A percentile compares a stretch with the other conserved stretches of the same genome.
Evolutionary conservation across 108 stramenopile genomes (phyloP).

Genomic region (Fragilaria radians): DNA sequence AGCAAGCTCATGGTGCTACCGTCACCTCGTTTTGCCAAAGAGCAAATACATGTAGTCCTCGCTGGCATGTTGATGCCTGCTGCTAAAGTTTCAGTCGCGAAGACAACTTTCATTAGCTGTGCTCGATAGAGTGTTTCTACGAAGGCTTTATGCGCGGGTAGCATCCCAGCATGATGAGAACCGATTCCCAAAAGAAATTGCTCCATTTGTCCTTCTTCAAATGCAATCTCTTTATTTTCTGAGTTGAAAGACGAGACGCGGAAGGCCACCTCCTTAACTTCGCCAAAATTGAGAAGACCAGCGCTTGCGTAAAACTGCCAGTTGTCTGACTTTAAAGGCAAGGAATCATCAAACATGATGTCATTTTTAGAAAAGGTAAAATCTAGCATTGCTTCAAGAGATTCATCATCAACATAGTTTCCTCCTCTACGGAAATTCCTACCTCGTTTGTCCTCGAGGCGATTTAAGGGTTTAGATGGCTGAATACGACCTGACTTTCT

Average conservation of each 20-base stretch:
- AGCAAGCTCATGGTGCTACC: constrained; percentile 51
- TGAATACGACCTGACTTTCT: constrained; percentile 15
- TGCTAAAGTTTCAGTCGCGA: constrained; percentile 93
- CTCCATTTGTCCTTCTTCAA: constrained; percentile 43
- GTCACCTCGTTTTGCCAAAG: constrained; percentile 78
- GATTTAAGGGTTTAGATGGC: constrained; percentile 11
- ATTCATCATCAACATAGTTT: constrained; percentile 30
- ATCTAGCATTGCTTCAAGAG: constrained; percentile 35
- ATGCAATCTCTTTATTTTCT: constrained; percentile 72
- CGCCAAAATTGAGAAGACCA: constrained; percentile 57
- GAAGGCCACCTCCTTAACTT: constrained; percentile 51
- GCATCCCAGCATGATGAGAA: constrained; percentile 88
- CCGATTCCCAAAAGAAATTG: constrained; percentile 75
- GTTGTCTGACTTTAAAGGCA: constrained; percentile 46
- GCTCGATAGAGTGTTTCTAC: constrained; percentile 80
- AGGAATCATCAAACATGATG: constrained; percentile 23
- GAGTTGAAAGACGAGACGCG: constrained; percentile 65
- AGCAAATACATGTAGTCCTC: constrained; percentile 81
- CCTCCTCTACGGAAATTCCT: constrained; percentile 57
- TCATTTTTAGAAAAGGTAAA: constrained; percentile 14
- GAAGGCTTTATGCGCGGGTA: constrained; percentile 88
- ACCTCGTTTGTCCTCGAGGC: constrained; percentile 46
- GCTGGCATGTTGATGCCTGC: constrained; percentile 89
- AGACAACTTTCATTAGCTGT: constrained; percentile 84
- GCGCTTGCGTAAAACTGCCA: constrained; percentile 49